Percentiles rank a stretch among this genome's conserved stretches.
phyloP scores from a whole-genome alignment of 176 grass and related monocot species.

The Avena insularis region DNA sequence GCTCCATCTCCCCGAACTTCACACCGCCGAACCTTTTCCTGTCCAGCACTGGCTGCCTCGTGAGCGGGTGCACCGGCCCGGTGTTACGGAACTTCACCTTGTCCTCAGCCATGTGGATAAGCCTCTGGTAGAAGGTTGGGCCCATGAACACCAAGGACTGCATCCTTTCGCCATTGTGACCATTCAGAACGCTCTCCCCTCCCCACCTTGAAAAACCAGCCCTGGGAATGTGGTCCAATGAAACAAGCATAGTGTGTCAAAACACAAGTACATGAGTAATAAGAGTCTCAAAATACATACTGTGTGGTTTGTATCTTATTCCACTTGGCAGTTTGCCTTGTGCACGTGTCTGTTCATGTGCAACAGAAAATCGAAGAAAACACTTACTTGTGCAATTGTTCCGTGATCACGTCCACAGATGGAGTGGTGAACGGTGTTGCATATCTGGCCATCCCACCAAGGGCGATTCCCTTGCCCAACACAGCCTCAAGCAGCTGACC shows the following conservation, averaged over 20 bases:
- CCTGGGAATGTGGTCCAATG: conserved; percentile 40
- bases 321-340: not conserved
- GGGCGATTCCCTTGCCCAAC: conserved; percentile 88
- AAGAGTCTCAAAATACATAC: conserved; percentile 1
- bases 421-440: conserved; percentile 89
- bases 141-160: conserved; percentile 82
- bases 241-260: not conserved
- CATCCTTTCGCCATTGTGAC: conserved; percentile 83
- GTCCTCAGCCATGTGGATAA: conserved; percentile 91
- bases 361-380: conserved; percentile 8
- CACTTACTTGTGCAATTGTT: conserved; percentile 90
- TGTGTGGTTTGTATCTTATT: not conserved
- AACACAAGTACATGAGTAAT: conserved; percentile 7
- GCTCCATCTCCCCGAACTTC: conserved; percentile 96
- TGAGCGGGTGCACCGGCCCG: conserved; percentile 86
- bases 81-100: conserved; percentile 98
- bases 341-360: not conserved
- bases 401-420: conserved; percentile 77
- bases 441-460: conserved; percentile 63
- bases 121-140: conserved; percentile 86
- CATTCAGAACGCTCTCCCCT: conserved; percentile 79
- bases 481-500: conserved; percentile 96
- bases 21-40: conserved; percentile 86
- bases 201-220: conserved; percentile 88
- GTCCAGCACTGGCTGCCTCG: conserved; percentile 83